phyloP scores from a whole-genome alignment of 192 early-diverging fungal species.

The Entomortierella parvispora region DNA sequence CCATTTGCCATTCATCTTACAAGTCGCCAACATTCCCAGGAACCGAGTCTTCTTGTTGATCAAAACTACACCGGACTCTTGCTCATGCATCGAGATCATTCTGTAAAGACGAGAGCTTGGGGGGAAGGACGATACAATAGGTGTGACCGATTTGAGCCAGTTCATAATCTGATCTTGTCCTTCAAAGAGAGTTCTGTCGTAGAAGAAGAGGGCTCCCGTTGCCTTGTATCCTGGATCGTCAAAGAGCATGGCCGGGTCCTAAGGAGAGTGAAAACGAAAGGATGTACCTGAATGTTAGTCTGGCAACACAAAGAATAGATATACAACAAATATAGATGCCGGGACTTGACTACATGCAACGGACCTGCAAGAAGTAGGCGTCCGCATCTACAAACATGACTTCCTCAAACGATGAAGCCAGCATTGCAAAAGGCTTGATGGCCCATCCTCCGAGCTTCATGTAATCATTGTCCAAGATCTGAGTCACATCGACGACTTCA shows the following conservation, averaged over 20 bases:
- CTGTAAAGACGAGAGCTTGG: conserved; percentile 53
- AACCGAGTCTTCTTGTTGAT: conserved; percentile 63
- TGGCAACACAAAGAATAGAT: too few species aligned
- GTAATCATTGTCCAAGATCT: conserved; percentile 51
- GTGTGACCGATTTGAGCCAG: conserved; percentile 66
- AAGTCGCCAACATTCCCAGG: conserved; percentile 62
- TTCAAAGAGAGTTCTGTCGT: conserved; percentile 66
- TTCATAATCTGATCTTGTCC: conserved; percentile 30
- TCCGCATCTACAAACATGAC: conserved; percentile 78
- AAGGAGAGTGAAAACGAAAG: background rate
- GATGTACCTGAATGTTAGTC: too few species aligned
- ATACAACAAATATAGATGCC: too few species aligned
- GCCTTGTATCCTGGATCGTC: conserved; percentile 54
- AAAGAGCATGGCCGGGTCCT: conserved; percentile 64
- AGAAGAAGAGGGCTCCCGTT: conserved; percentile 69
- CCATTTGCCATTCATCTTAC: conserved; percentile 64
- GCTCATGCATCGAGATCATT: conserved; percentile 59
- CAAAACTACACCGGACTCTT: conserved; percentile 70
- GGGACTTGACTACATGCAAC: too few species aligned
- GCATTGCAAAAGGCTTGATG: conserved; percentile 73
- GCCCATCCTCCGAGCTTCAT: conserved; percentile 69
- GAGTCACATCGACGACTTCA: conserved; percentile 42
- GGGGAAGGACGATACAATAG: conserved; percentile 55
- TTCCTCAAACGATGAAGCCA: conserved; percentile 68
- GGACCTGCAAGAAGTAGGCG: conserved; percentile 70